Percentiles rank a stretch among this genome's conserved stretches.
Evolutionary conservation across 2,329 filamentous ascomycete genomes (phyloP).

Genomic region (Akanthomyces lecanii): DNA sequence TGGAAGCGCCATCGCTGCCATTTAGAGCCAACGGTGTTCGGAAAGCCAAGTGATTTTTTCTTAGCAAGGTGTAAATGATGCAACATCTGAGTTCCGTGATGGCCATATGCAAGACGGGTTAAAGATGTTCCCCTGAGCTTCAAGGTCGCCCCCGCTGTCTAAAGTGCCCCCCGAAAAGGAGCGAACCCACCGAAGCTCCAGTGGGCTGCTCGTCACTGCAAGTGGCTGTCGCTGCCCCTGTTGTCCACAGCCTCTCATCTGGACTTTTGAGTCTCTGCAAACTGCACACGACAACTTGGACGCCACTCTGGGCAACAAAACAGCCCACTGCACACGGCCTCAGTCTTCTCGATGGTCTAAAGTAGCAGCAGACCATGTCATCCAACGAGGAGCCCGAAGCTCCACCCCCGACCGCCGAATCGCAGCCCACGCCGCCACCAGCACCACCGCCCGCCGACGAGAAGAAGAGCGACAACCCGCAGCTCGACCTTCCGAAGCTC

Average conservation of each 20-base stretch:
- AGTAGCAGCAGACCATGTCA: constrained; percentile 30
- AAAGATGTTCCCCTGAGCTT: constrained; percentile 27
- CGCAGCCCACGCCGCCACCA: constrained; percentile 34
- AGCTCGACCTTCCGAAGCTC: constrained; percentile 87
- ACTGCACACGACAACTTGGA: constrained; percentile 10
- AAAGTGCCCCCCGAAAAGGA: not conserved
- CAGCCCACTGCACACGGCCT: not conserved
- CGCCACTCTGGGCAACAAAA: not conserved
- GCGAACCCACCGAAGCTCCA: constrained; percentile 7
- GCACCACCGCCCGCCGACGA: constrained; percentile 25
- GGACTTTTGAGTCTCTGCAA: not conserved
- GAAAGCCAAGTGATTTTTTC: not conserved
- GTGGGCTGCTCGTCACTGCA: constrained; percentile 9
- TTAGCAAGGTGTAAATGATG: not conserved
- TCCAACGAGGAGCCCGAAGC: constrained; percentile 34
- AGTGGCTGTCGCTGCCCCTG: constrained; percentile 12
- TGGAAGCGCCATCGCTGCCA: not conserved
- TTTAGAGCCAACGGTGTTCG: too few relatives aligned
- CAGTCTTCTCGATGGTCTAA: constrained; percentile 7
- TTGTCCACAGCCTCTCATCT: constrained; percentile 1
- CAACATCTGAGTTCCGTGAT: not conserved
- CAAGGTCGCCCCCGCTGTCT: not conserved
- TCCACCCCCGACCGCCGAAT: constrained; percentile 22
- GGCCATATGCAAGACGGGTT: constrained; percentile 22
- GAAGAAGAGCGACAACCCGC: constrained; percentile 52